These are phyloP conservation scores for Serendipita vermifera DNA, from an alignment of 768 basidiomycete species.

Conservation along the genomic window DNA sequence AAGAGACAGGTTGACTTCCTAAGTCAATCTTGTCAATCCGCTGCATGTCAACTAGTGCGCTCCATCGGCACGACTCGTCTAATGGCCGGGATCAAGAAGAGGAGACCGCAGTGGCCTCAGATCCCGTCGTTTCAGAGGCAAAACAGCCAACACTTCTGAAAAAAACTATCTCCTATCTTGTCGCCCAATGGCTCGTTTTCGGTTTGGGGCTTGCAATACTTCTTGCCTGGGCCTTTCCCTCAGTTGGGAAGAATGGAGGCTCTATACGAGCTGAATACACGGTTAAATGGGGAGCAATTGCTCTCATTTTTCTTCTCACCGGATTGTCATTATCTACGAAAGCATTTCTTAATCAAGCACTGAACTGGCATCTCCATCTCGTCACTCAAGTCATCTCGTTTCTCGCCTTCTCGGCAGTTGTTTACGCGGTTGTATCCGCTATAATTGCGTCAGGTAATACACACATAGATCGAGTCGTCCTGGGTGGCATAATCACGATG, in stretches of 20 bases:
- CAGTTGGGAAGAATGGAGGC: conserved; percentile 19
- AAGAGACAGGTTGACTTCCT: no score
- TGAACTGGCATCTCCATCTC: conserved; percentile 19
- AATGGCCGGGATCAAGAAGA: no score
- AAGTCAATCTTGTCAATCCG: no score
- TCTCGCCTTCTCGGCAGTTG: conserved; percentile 19
- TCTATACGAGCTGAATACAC: conserved; percentile 19
- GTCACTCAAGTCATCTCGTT: conserved; percentile 21
- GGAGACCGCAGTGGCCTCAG: no score
- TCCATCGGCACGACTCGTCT: no score
- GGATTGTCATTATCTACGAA: conserved; percentile 19
- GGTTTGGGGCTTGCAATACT: conserved; percentile 19
- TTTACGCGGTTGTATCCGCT: conserved; percentile 19
- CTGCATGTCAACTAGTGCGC: no score
- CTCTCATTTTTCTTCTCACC: conserved; percentile 21
- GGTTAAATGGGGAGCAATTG: conserved; percentile 19
- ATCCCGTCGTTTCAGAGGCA: no score
- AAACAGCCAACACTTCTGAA: no score
- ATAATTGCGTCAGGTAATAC: conserved; percentile 16
- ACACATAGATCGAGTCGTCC: conserved; percentile 17
- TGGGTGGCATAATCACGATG: conserved; percentile 21
- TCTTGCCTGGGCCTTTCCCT: conserved; percentile 20
- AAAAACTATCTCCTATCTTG: conserved; percentile 10
- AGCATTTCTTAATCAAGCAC: conserved; percentile 18
- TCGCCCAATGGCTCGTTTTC: conserved; percentile 20